Percentiles rank a stretch among this genome's conserved stretches.
Conservation (phyloP, 768 basidiomycete genomes). For the Gymnopilus junonius region DNA sequence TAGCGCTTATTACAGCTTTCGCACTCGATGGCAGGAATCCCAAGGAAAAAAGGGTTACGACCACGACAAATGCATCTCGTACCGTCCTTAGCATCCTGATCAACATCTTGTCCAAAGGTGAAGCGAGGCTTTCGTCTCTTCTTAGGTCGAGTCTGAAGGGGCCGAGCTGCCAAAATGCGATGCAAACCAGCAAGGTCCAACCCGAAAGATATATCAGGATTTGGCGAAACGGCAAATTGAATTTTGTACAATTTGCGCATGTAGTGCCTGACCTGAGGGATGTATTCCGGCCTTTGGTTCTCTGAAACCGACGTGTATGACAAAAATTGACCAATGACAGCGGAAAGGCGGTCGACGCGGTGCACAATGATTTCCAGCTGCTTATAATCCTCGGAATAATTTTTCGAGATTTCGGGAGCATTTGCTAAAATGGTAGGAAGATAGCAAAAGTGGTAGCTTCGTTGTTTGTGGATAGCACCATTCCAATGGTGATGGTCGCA, state of each 20-base stretch:
- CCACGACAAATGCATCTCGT: slow-evolving; percentile 85
- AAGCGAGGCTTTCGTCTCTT: slow-evolving; percentile 63
- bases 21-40: slow-evolving; percentile 70
- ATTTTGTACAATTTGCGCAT: slow-evolving; percentile 92
- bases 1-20: slow-evolving; percentile 68
- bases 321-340: slow-evolving; percentile 80
- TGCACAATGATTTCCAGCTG: slow-evolving; percentile 82
- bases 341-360: slow-evolving; percentile 74
- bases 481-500: slow-evolving; percentile 94
- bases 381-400: slow-evolving; percentile 82
- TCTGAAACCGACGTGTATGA: slow-evolving; percentile 68
- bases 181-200: slow-evolving; percentile 84
- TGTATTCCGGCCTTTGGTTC: slow-evolving; percentile 77
- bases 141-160: slow-evolving; percentile 54
- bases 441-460: slow-evolving; percentile 84
- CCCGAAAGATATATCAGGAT: slow-evolving; percentile 80
- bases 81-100: slow-evolving; percentile 72
- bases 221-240: slow-evolving; percentile 86
- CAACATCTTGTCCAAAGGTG: slow-evolving; percentile 76
- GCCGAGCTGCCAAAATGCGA: slow-evolving; percentile 76
- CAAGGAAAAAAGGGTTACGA: slow-evolving; percentile 59
- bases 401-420: slow-evolving; percentile 80
- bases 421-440: slow-evolving; percentile 69
- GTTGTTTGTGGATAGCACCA: slow-evolving; percentile 79
- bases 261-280: slow-evolving; percentile 85